Conservation (phyloP, 2,329 filamentous ascomycete genomes). For the Aspergillus piperis region DNA sequence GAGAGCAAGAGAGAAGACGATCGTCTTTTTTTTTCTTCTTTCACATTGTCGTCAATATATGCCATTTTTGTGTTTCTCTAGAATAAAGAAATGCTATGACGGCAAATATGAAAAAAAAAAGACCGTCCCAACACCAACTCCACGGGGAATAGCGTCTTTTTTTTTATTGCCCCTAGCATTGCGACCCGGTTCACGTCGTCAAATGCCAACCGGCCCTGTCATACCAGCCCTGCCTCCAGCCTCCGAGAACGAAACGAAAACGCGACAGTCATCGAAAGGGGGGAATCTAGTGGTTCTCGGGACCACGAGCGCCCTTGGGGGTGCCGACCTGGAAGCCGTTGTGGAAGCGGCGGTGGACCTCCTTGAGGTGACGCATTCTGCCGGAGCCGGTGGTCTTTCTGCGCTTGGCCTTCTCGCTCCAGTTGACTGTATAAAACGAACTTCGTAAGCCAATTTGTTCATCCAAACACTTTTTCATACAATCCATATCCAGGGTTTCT, state of each 20-base stretch:
- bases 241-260: conserved; percentile 38
- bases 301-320: conserved; percentile 79
- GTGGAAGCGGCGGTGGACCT: conserved; percentile 88
- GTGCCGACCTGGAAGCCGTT: conserved; percentile 94
- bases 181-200: conserved; percentile 33
- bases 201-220: conserved; percentile 38
- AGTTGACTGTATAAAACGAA: conserved; percentile 73
- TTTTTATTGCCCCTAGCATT: conserved; percentile 36
- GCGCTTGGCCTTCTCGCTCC: conserved; percentile 99
- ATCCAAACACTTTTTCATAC: background rate
- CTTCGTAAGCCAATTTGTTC: conserved; percentile 30
- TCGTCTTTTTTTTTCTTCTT: conserved; percentile 27
- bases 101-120: conserved; percentile 32
- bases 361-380: conserved; percentile 93
- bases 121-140: conserved; percentile 40
- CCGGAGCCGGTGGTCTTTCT: conserved; percentile 99
- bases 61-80: conserved; percentile 26
- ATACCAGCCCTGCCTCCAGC: conserved; percentile 42
- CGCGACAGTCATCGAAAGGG: conserved; percentile 34
- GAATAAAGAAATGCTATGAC: conserved; percentile 30
- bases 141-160: conserved; percentile 34
- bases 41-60: conserved; percentile 26
- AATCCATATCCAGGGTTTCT: background rate
- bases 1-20: conserved; percentile 19
- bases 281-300: conserved; percentile 48